Evolutionary conservation across 768 basidiomycete genomes (phyloP), one percentile per base, ranked within the genome.

Genomic region (Cubamyces lactineus): DNA sequence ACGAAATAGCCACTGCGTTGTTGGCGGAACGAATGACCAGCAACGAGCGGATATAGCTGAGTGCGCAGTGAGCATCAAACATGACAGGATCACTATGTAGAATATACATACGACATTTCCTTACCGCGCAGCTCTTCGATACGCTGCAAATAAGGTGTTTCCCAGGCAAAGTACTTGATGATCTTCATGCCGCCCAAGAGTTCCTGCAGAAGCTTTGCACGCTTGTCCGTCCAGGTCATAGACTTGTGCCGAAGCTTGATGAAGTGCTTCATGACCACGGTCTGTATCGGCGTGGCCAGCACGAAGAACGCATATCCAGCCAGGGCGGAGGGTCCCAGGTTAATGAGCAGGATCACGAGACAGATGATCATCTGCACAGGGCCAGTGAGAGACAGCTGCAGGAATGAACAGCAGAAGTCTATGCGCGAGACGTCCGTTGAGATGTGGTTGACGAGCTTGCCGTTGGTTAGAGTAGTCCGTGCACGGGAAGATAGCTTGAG

Each of bases 121-220:
- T 82, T 81, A 51, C 76, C 77, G 54, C 96, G 81, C 69, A 89
- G 90, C 43, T 82, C 83, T 30, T 82, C 80, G 26, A 97, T 82
- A 47, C 88, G 85, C 16, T 84, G 77, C 23, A 96, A 79, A 73
- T 93, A 96, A 0, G 95, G 92, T 1, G 74, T 68, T 69, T 94
- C 92, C 92, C 92, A 95, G 5, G 90, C 87, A 73, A 96, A 96
- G 72, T 89, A 88, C 74, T 97, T 97, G 81, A 97, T 91, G 63
- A 96, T 84, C 65, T 92, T 89, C 85, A 97, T 95, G 0, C 92
- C 91, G 15, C 88, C 86, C 0, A 97, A 76, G 1, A 98, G 80
- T 71, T 98, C 96, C 72, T 96, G 94, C 12, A 97, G 81, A 4
- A 95, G 76, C 70, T 93, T 94, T 15, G 91, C 90, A 11, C 96